Percentiles rank a stretch among this genome's conserved stretches.
These are phyloP conservation scores for Tagetes erecta DNA, from an alignment of 129 eudicot genomes.

Conservation along the genomic window DNA sequence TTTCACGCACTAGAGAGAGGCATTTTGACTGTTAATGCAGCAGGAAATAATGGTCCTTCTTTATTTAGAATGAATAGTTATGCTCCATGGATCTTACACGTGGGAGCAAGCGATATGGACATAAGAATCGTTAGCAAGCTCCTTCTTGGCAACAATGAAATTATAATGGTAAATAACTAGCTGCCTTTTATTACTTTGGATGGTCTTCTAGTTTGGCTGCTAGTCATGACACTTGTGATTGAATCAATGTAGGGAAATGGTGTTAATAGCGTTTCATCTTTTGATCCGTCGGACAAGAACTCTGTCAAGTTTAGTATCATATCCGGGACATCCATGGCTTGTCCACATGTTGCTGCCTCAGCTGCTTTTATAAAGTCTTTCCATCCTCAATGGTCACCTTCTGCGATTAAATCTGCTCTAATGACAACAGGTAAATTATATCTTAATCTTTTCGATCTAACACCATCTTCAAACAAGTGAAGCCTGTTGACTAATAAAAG, in stretches of 20 bases:
- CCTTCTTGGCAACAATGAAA: conserved; percentile 28
- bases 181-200: no score
- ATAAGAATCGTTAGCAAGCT: conserved; percentile 41
- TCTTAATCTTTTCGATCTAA: no score
- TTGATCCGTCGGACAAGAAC: no score
- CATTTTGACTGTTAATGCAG: conserved; percentile 29
- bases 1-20: conserved; percentile 44
- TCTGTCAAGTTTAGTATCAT: conserved; percentile 11
- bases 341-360: conserved; percentile 33
- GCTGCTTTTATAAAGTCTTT: conserved; percentile 39
- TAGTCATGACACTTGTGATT: neutral
- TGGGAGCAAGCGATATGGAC: no score
- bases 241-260: conserved; percentile 37
- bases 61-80: neutral
- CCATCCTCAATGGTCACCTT: conserved; percentile 38
- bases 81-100: conserved; percentile 49
- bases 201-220: neutral
- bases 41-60: conserved; percentile 38
- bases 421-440: no score
- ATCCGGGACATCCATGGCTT: conserved; percentile 40
- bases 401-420: conserved; percentile 40
- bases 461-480: no score
- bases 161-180: conserved; percentile 35
- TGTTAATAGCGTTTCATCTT: conserved; percentile 15
- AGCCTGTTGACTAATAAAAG: no score